phyloP scores from a whole-genome alignment of 108 stramenopile species.

The Cylindrotheca closterium region DNA sequence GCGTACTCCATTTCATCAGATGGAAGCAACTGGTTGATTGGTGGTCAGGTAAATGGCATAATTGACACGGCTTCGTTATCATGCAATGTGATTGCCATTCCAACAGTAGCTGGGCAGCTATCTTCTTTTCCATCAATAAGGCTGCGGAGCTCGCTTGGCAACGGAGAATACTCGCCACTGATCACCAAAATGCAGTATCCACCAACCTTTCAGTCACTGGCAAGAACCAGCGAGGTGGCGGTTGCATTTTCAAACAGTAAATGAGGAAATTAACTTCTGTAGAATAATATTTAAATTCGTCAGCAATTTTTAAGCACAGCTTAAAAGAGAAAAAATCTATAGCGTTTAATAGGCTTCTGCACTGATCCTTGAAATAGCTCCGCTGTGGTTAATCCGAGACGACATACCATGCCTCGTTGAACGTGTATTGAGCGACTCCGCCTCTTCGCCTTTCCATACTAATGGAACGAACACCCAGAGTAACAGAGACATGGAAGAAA shows the following conservation, averaged over 20 bases:
- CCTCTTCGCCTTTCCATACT: not conserved
- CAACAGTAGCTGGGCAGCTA: conserved; percentile 51
- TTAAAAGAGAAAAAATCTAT: not conserved
- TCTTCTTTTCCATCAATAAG: conserved; percentile 37
- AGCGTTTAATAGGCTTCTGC: not conserved
- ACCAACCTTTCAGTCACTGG: conserved; percentile 12
- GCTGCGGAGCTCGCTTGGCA: not conserved
- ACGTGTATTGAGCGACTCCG: not conserved
- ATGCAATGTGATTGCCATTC: conserved; percentile 62
- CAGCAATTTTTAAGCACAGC: not conserved
- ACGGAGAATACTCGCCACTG: conserved; percentile 11
- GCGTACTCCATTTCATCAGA: conserved; percentile 52
- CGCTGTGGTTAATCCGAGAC: not conserved
- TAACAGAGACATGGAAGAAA: too few relatives aligned
- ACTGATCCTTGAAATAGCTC: not conserved
- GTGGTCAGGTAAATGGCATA: conserved; percentile 63
- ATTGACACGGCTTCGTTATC: conserved; percentile 35
- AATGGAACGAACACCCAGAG: too few relatives aligned
- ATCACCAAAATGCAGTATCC: conserved; percentile 5
- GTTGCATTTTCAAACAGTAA: conserved; percentile 18
- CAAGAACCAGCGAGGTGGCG: conserved; percentile 15
- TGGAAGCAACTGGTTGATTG: conserved; percentile 62
- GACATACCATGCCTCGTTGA: not conserved
- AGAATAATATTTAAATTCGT: not conserved
- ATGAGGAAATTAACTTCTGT: conserved; percentile 2